A percentile compares a stretch with the other conserved stretches of the same genome.
Conservation (phyloP, 2,329 filamentous ascomycete genomes). For the Daldinia sp. region DNA sequence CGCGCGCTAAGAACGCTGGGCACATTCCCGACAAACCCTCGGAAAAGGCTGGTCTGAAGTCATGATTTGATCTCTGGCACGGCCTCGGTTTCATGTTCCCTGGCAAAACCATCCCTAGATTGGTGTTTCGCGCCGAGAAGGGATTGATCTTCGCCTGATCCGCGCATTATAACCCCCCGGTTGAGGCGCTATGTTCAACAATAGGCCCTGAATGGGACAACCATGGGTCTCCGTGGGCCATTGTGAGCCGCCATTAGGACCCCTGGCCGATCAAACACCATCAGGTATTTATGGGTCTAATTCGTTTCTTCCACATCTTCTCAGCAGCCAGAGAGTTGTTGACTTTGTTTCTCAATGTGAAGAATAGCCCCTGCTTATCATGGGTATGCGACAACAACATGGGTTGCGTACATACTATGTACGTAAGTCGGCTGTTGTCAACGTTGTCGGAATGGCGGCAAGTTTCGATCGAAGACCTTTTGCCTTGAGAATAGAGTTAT, state of each 20-base stretch:
- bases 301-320: slow-evolving; percentile 17
- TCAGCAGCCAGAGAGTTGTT: slow-evolving; percentile 10
- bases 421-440: neutral
- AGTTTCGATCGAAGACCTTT: no score
- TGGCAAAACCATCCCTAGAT: slow-evolving; percentile 37
- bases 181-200: slow-evolving; percentile 7
- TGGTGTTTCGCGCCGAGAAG: slow-evolving; percentile 28
- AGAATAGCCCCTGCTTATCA: slow-evolving; percentile 25
- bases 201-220: neutral
- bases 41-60: slow-evolving; percentile 29
- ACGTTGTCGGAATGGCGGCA: neutral
- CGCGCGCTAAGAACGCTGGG: neutral
- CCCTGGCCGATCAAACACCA: slow-evolving; percentile 38
- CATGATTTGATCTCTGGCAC: slow-evolving; percentile 37
- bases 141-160: slow-evolving; percentile 34
- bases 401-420: neutral
- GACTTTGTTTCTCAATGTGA: slow-evolving; percentile 21
- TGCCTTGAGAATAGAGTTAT: no score
- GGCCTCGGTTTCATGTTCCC: slow-evolving; percentile 41
- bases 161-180: slow-evolving; percentile 15
- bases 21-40: slow-evolving; percentile 14
- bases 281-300: slow-evolving; percentile 10
- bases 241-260: no score
- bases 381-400: slow-evolving; percentile 14
- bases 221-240: no score